Evolutionary conservation across 2,329 filamentous ascomycete genomes (phyloP), one percentile per base, ranked within the genome.

Genomic region (Moelleriella libera): DNA sequence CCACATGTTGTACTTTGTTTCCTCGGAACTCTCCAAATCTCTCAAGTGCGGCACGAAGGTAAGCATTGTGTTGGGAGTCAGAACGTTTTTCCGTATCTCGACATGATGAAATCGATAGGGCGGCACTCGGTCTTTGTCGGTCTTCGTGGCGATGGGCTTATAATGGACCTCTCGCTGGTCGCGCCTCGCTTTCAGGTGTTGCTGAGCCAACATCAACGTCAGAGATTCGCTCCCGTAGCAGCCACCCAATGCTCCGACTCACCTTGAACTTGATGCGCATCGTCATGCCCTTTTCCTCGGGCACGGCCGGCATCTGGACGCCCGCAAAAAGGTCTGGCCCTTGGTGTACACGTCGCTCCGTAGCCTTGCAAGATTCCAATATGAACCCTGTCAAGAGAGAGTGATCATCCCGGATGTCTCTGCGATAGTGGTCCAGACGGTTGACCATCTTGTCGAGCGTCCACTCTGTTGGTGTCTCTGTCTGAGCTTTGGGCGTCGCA

Each of bases 1-100:
- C 75, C 75, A 80, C 14, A 68, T 60, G 48, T 72, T 70, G 54
- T 78, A 78, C 50, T 71, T 68, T 11, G 65, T 63, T 54, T 78
- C 75, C 55, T 78, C 75, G n/a, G 70, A 69, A 29, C 70, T 71
- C 44, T 75, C 70, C 30, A 80, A 62, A 51, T 80, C 76, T 47
- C 74, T 69, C 45, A 80, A 60, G 57, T 79, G 75, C 11, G 76
- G 76, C 11, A 79, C 74, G 56, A 78, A 80, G 32, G 72, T 77
- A 47, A 79, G 65, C 65, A 76, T 75, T 1, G 75, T 78, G 55
- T 78, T 77, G 4, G 75, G 74, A 0, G 76, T 76, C 31, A 79
- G 64, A 37, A 80, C 71, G 48, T 79, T 80, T 56, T 74, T 77
- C 56, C 66, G 68, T 46, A 80, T 76, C 55, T 78, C 72, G 39